Evolutionary conservation across 192 early-diverging fungal genomes (phyloP), one percentile per base, ranked within the genome.

Genomic region (Entomortierella beljakovae): DNA sequence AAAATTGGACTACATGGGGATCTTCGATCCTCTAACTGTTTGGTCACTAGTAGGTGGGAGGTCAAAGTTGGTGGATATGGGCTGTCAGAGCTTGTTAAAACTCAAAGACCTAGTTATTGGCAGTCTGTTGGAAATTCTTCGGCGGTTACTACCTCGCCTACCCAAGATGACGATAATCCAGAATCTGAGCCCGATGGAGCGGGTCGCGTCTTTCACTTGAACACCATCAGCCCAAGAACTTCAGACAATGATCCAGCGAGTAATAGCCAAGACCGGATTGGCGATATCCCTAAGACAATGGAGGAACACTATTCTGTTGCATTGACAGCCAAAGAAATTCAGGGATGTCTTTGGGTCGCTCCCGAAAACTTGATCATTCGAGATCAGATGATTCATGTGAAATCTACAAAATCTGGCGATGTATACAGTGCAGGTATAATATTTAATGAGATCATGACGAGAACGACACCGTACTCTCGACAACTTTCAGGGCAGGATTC

Each of bases 361-460:
- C 74, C 74, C 25, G 74, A 79, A 34, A 79, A 79, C 35, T 15
- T 79, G 61, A 42, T 64, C 18, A 54, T 38, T 16, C 25, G 31
- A 0, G 65, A 54, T 6, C 26, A 15, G 15, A 55, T 46, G 1
- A 64, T 70, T 50, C 34, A 62, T 50, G 65, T 52, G 50, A 31
- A 34, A 0, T 50, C 65, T 6, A 61, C 54, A 11, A 54, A 43
- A 32, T 6, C 59, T n/a, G 58, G 64, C 42, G 69, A 76, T 65
- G 52, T 70, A 0, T 75, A 52, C 50, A 80, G 76, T 28, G 83
- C 81, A 2, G 83, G 83, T 4, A 76, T 85, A 29, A 51, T 85
- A 33, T 82, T 85, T 40, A 85, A 85, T 51, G 83, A 85, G 71
- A 82, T 85, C 22, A 67, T 85, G 57, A 85, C 83, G 9, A 60